Evolutionary conservation across 2,329 filamentous ascomycete species (phyloP), one percentile per base, ranked within the genome.

Genomic region (Bipolaris zeicola): DNA sequence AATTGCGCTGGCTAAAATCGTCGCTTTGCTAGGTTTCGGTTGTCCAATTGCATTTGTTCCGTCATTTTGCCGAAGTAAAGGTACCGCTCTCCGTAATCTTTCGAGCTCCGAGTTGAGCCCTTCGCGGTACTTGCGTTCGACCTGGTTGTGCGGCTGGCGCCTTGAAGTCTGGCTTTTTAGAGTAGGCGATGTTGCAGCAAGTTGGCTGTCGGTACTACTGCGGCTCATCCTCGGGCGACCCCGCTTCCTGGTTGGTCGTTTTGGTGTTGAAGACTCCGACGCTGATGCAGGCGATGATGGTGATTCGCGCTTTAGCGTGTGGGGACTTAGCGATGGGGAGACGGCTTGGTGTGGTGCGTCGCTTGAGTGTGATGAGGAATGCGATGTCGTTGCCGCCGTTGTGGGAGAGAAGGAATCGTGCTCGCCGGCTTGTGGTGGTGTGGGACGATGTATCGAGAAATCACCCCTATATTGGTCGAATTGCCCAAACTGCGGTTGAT

Each of bases 131-230:
- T 68, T 68, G 50, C 65, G 64, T 34, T 68, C 71, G 42, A 75
- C 70, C 51, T 76, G 72, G 48, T 75, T 75, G 62, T 76, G 73
- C 11, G 74, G 74, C n/a, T 68, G 62, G 20, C 68, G 69, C 37
- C 49, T 60, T 16, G 65, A 58, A 52, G 62, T 60, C 26, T 57
- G 62, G 44, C 53, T 56, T 44, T 69, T 68, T 11, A 26, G 31
- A 16, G 50, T 38, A 6, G 54, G 49, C 45, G 54, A 57, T 20
- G 55, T 47, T 14, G 55, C 44, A 18, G 56, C 39, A n/a, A 63
- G 57, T 38, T 58, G 57, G 16, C 50, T 53, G 22, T 62, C 60
- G 42, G 60, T 60, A 14, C 38, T 38, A 52, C 50, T 64, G 53
- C 66, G 67, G 44, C 72, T 65, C 46, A 75, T 62, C 36, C 67